phyloP scores from a whole-genome alignment of 176 grass and related monocot genomes.

The Oryza meridionalis region DNA sequence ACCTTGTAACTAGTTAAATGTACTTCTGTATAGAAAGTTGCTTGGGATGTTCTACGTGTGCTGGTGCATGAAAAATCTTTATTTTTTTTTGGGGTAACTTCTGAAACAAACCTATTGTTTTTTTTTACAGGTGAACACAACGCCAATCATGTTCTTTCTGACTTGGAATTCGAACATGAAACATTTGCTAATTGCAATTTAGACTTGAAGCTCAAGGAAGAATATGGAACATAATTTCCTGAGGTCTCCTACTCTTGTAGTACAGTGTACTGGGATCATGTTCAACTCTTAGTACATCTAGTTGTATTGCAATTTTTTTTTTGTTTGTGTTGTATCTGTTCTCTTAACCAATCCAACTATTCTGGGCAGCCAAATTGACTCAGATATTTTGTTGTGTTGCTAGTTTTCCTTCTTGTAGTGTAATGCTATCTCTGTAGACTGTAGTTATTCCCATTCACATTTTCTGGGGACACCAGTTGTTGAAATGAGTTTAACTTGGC shows the following conservation, averaged over 20 bases:
- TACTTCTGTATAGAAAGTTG: neutral
- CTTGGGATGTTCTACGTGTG: neutral
- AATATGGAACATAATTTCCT: neutral
- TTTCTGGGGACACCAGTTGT: neutral
- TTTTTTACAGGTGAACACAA: conserved; percentile 22
- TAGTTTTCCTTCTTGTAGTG: neutral
- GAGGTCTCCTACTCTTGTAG: neutral
- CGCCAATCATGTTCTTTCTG: conserved; percentile 18
- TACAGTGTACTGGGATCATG: neutral
- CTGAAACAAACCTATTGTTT: neutral
- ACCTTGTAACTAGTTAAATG: neutral
- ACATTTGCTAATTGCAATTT: conserved; percentile 28
- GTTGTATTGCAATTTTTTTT: neutral
- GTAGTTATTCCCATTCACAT: neutral
- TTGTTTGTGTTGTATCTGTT: neutral
- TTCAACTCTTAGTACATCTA: conserved; percentile 20
- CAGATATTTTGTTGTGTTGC: neutral
- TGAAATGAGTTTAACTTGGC: neutral
- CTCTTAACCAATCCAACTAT: conserved; percentile 8
- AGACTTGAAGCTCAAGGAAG: conserved; percentile 35
- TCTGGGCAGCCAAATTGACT: neutral
- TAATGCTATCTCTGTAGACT: neutral
- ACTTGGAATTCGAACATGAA: conserved; percentile 23
- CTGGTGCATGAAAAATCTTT: conserved; percentile 4
- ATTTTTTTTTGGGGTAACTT: neutral